Percentiles rank a stretch among this genome's conserved stretches.
Conservation (phyloP, 495 filamentous ascomycete genomes). For the Ramalina intermedia region DNA sequence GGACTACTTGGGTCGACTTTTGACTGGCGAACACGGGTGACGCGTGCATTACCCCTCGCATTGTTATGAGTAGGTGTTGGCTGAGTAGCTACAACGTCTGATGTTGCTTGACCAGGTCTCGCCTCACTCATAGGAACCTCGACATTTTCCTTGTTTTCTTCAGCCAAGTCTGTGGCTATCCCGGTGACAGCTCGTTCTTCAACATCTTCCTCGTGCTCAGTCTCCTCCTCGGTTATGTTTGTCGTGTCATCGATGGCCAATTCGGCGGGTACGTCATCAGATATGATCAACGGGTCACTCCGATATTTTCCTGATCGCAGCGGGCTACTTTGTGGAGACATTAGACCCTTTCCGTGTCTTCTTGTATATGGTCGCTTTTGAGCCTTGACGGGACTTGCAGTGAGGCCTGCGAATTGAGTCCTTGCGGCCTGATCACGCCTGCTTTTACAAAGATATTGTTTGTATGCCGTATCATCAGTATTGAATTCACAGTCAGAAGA, state of each 20-base stretch:
- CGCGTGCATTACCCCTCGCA: neutral
- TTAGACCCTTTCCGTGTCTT: neutral
- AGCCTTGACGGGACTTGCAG: conserved; percentile 21
- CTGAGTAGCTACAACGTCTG: conserved; percentile 26
- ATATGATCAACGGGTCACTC: conserved; percentile 10
- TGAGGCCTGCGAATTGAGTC: conserved; percentile 27
- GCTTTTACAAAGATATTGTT: conserved; percentile 23
- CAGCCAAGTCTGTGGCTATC: conserved; percentile 21
- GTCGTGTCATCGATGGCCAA: conserved; percentile 6
- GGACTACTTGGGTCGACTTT: neutral
- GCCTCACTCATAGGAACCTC: conserved; percentile 19
- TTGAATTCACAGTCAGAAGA: conserved; percentile 33
- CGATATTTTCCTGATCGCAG: neutral
- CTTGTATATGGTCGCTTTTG: conserved; percentile 1
- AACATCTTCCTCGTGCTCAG: conserved; percentile 33
- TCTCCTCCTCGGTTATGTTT: conserved; percentile 35
- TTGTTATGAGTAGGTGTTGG: conserved; percentile 10
- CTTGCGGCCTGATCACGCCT: conserved; percentile 25
- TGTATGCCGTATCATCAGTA: conserved; percentile 29
- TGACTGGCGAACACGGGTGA: conserved; percentile 13
- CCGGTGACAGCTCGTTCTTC: conserved; percentile 17
- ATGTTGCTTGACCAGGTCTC: conserved; percentile 27
- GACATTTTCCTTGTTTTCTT: conserved; percentile 39
- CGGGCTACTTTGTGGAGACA: neutral
- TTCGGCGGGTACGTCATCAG: conserved; percentile 5